Evolutionary conservation across 208 protist genomes (phyloP), one percentile per base, ranked within the genome.

Genomic region (Crithidia acanthocephali): DNA sequence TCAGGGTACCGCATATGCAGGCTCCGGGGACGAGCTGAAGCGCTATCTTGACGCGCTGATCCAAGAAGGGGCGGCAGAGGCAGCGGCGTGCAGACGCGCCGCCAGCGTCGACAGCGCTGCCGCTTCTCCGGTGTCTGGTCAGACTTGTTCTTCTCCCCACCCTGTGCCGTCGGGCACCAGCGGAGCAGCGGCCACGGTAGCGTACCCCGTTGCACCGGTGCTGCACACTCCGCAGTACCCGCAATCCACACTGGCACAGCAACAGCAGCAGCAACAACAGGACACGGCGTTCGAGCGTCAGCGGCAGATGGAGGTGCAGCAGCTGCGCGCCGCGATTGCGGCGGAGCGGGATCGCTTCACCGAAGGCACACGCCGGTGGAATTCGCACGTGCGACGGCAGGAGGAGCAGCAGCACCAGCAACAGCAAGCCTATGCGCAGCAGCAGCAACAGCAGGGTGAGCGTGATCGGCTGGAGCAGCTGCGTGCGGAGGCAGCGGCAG

Each of bases 301-400:
- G 44, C 73, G 66, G 16, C 63, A 68, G 25, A 20, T 7, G 23
- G 65, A 67, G 27, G 64, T 80, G 48, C 45, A 80, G 72, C 72
- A 85, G 57, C 76, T 94, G 22, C 73, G 78, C 7, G 59, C 72
- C 16, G 89, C 91, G 18, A 63, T 93, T 11, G 74, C 77, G 15
- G 30, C 45, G 44, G 90, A 95, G 60, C 61, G 61, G 4, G 47
- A 67, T 11, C 61, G 61, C 32, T 56, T 67, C 35, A 18, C 20
- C 18, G 61, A 53, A 27, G 42, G 47, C 32, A 67, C 61, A n/a
- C 61, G 61, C 9, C 61, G 61, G 15, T 67, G 61, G 61, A 67
- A 67, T 13, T 20, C 61, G 47, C 61, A 67, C 25, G 61, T 67
- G 63, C 32, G 22, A 15, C 48, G 20, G 5, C 51, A 60, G 37